Evolutionary conservation across 73 alveolate genomes (phyloP).

Genomic region (Paramecium caudatum): DNA sequence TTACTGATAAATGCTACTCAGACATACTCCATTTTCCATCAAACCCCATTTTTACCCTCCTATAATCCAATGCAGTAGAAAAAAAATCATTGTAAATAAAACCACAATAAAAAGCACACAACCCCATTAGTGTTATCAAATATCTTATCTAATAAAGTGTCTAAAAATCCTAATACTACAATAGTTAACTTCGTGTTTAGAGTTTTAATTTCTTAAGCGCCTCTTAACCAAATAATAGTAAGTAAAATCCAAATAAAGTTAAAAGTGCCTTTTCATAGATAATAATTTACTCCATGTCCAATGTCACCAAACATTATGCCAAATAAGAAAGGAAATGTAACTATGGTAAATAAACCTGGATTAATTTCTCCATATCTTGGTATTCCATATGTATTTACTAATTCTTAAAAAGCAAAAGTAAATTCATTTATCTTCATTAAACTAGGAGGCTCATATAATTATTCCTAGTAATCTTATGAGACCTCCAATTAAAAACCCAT

Average conservation of each 20-base stretch:
- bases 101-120: constrained; percentile 87
- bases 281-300: constrained; percentile 94
- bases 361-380: constrained; percentile 98
- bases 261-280: constrained; percentile 70
- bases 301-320: constrained; percentile 99
- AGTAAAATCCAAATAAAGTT: constrained; percentile 80
- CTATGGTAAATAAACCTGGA: constrained; percentile 95
- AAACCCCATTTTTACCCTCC: constrained; percentile 83
- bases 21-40: constrained; percentile 97
- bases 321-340: constrained; percentile 97
- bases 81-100: constrained; percentile 86
- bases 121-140: constrained; percentile 82
- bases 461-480: constrained; percentile 77
- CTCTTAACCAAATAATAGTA: background rate
- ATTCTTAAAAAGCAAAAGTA: constrained; percentile 91
- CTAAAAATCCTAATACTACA: constrained; percentile 62
- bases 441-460: constrained; percentile 72
- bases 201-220: background rate
- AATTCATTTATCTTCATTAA: constrained; percentile 89
- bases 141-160: constrained; percentile 80
- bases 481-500: constrained; percentile 76
- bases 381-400: constrained; percentile 97
- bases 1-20: constrained; percentile 86
- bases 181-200: constrained; percentile 68
- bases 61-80: constrained; percentile 81